Conservation (phyloP, 345 rosid genomes). For the Acer yangbiense region DNA sequence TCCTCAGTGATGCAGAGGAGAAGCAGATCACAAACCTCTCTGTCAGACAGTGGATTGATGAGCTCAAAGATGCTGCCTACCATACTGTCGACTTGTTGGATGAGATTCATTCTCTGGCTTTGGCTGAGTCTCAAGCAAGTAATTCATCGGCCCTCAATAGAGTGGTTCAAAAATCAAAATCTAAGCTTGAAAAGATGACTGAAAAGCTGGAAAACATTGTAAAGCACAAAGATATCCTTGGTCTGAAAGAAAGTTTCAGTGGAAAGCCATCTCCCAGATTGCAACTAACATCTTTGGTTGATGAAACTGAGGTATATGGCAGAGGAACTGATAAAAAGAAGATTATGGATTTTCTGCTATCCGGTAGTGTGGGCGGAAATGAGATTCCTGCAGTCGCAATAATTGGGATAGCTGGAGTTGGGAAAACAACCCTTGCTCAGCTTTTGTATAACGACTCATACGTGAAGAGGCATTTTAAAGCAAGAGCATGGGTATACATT, state of each 20-base stretch:
- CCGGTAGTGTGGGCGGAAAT: background rate
- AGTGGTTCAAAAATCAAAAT: background rate
- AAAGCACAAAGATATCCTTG: conserved; percentile 17
- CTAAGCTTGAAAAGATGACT: conserved; percentile 4
- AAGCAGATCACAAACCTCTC: conserved; percentile 17
- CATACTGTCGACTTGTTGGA: conserved; percentile 29
- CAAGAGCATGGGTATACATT: conserved; percentile 40
- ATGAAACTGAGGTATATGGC: conserved; percentile 3
- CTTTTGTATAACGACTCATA: conserved; percentile 33
- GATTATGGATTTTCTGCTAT: background rate
- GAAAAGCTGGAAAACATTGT: conserved; percentile 15
- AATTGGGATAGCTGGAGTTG: conserved; percentile 42
- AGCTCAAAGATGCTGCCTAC: conserved; percentile 21
- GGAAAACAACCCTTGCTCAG: conserved; percentile 47
- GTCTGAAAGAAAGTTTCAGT: conserved; percentile 8
- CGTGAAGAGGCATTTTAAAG: conserved; percentile 22
- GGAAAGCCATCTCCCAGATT: background rate
- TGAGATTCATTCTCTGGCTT: background rate
- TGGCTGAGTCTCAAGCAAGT: background rate
- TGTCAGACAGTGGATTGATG: conserved; percentile 17
- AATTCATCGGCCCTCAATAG: too few relatives aligned
- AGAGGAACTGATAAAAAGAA: conserved; percentile 3
- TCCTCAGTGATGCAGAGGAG: conserved; percentile 22
- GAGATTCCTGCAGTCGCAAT: conserved; percentile 18
- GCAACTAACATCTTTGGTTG: conserved; percentile 24